Base-by-base conservation (phyloP, 2,329 filamentous ascomycete species). In the Ophiosphaerella herpotricha region DNA sequence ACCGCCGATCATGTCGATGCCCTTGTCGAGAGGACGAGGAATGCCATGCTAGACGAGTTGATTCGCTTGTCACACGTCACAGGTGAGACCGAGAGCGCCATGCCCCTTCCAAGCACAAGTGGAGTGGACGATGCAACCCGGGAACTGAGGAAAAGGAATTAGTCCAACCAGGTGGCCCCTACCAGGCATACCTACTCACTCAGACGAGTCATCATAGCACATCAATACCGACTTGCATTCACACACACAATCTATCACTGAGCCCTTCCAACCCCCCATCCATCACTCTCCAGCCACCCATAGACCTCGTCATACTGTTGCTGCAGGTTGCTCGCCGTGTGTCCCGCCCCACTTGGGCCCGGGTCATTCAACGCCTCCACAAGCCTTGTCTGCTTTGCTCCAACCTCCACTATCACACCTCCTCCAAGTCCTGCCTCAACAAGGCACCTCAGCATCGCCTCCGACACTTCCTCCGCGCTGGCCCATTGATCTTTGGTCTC, bases 381-480 rank as follows among this genome's bases (percentile, higher is more conserved):
- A 36, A 71, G 66, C 39, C 83, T 75, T 40, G 81, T 80, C 34
- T 76, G 76, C 8, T 63, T 67, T 58, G 80, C 79, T 3, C 79
- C 78, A 1, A 86, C 80, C 66, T 86, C 83, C 36, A 85, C 60
- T 13, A 85, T 75, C 13, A 75, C 80, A 0, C 67, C 67, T 1
- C 68, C 81, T 2, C 64, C 65, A 36, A 83, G 68, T 26, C 75
- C 71, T 4, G 77, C 70, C 39, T 82, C 79, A 53, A 82, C 79
- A 33, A 84, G 69, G 48, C 82, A 78, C 34, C 77, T 74, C 48
- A 85, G 53, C 83, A 86, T 85, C 2, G 80, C 80, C 36, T 79
- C 74, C 0, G 82, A 83, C 0, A 86, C 83, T 58, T 85, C 81
- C 57, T 85, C 82, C 0, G 83, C 75, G n/a, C 78, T 81, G 12